Evolutionary conservation across 2,329 filamentous ascomycete species (phyloP).

Genomic region (Trichoderma pleuroti): DNA sequence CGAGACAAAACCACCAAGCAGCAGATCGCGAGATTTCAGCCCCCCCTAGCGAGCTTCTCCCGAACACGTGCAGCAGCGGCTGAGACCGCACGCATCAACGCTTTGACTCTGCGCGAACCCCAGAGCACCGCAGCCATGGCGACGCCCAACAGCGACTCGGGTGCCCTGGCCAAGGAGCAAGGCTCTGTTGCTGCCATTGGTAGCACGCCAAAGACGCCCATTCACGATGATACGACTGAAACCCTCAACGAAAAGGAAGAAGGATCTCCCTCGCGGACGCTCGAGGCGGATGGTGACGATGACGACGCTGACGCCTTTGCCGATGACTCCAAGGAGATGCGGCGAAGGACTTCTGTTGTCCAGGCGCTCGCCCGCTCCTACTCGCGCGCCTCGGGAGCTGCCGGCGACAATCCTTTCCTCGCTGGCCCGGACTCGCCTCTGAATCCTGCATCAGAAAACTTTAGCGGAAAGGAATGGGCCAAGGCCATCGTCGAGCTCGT

Average conservation of each 20-base stretch:
- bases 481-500: constrained; percentile 54
- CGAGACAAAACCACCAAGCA: background rate
- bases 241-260: constrained; percentile 39
- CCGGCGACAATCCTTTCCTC: constrained; percentile 49
- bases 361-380: constrained; percentile 55
- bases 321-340: constrained; percentile 39
- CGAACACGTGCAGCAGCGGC: background rate
- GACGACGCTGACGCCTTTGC: constrained; percentile 22
- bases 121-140: constrained; percentile 11
- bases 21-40: background rate
- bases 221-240: constrained; percentile 27
- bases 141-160: constrained; percentile 40
- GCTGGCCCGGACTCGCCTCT: constrained; percentile 47
- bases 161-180: constrained; percentile 44
- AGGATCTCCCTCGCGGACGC: constrained; percentile 29
- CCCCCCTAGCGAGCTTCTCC: no score
- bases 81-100: constrained; percentile 1
- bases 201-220: constrained; percentile 24
- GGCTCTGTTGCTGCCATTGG: constrained; percentile 27
- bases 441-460: constrained; percentile 52
- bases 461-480: constrained; percentile 57
- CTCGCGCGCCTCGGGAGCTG: constrained; percentile 44
- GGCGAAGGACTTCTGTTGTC: constrained; percentile 50
- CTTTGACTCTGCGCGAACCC: background rate
- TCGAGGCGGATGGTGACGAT: constrained; percentile 28